Base-by-base conservation (phyloP, 768 basidiomycete genomes). In the Neoboletus brunneissimus region DNA sequence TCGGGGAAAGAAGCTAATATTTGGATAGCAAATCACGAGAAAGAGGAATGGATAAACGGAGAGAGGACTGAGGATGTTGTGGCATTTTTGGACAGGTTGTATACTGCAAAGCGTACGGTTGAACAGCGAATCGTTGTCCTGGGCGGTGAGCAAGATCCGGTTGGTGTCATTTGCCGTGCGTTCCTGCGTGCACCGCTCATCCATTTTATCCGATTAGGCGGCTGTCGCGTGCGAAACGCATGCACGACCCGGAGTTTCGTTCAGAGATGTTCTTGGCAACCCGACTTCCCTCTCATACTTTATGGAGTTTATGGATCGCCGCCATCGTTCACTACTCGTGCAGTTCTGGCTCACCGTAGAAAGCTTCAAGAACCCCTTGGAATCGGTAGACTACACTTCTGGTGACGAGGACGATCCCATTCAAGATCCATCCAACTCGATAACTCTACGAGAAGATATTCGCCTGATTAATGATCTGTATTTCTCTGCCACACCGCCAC, bases 341-440 rank as follows among this genome's bases (percentile, higher is more conserved):
- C 96, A 98, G 60, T 99, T 98, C 73, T 98, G 96, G 96, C 77
- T 98, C 1, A 93, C 94, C 0, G 91, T 98, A 3, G 94, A 99
- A 74, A 93, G 92, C 55, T 96, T 98, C 81, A 98, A 98, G 75
- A 93, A 96, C 62, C 97, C 97, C 0, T 74, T 99, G 27, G 95
- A 97, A 70, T 82, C 85, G 3, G 81, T 89, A 6, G 88, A 93
- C 61, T 79, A 79, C 15, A 73, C 76, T 4, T 73, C 73, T 22
- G 88, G 84, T 34, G 84, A 84, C 49, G 85, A 84, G 15, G 85
- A 85, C 31, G 82, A 83, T 41, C 78, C 81, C 49, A 80, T 86
- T 46, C 80, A 83, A 53, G 83, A 81, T 55, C 71, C 78, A 34
- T 79, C 81, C 2, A 77, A 78, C 8, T 82, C 81, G 2, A 76